phyloP scores from a whole-genome alignment of 371 early-diverging fungal genomes.

The Rhizopus delemar region DNA sequence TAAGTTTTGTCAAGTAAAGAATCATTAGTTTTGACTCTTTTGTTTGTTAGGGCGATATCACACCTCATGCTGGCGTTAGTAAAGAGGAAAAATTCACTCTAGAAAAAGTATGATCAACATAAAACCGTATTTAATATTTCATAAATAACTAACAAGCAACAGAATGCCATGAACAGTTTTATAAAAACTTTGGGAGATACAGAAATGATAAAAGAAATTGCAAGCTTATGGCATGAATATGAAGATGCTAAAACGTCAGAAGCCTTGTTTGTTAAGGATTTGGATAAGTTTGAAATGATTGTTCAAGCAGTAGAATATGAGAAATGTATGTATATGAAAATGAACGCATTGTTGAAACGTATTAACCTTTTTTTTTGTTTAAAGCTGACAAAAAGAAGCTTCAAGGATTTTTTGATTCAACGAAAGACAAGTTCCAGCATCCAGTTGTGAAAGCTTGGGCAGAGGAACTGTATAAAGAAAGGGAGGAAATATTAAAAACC shows the following conservation, averaged over 20 bases:
- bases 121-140: too few relatives aligned
- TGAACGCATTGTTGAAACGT: background rate
- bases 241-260: constrained; percentile 78
- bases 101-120: constrained; percentile 57
- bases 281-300: constrained; percentile 96
- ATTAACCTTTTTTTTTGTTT: background rate
- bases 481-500: constrained; percentile 38
- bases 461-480: constrained; percentile 70
- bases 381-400: constrained; percentile 68
- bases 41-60: constrained; percentile 78
- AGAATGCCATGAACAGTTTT: constrained; percentile 74
- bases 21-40: background rate
- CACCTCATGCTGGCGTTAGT: constrained; percentile 79
- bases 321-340: constrained; percentile 54
- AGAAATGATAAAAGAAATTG: constrained; percentile 68
- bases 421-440: constrained; percentile 76
- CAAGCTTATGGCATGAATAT: constrained; percentile 83
- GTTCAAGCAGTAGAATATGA: constrained; percentile 92
- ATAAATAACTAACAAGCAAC: background rate
- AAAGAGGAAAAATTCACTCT: constrained; percentile 75
- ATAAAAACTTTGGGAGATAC: constrained; percentile 60
- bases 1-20: constrained; percentile 24
- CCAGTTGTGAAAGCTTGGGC: constrained; percentile 84
- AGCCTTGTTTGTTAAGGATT: constrained; percentile 84
- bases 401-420: constrained; percentile 81